Percentiles rank a stretch among this genome's conserved stretches.
These are phyloP conservation scores for Talaromyces sp. DNA, from an alignment of 2,329 filamentous ascomycete genomes.

Conservation along the genomic window DNA sequence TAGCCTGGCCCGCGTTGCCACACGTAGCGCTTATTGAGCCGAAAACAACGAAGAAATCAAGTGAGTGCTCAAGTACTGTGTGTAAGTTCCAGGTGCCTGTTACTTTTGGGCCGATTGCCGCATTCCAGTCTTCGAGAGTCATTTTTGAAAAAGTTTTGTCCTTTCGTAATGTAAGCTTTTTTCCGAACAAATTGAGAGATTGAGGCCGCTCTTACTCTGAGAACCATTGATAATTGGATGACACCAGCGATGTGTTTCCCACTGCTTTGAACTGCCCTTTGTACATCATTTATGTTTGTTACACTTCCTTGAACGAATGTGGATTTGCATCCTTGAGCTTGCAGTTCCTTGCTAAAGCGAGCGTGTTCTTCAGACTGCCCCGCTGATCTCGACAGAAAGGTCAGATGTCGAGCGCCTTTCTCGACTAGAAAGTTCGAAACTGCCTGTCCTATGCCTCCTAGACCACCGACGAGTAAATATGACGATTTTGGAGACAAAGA, in stretches of 20 bases:
- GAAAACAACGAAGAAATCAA: slow-evolving; percentile 37
- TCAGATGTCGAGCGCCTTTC: background rate
- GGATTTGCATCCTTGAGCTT: background rate
- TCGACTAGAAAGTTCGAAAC: background rate
- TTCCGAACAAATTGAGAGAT: background rate
- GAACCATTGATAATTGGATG: background rate
- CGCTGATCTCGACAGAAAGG: background rate
- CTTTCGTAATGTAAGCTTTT: background rate
- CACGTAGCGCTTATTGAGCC: slow-evolving; percentile 24
- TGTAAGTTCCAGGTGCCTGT: slow-evolving; percentile 24
- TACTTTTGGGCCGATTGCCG: slow-evolving; percentile 34
- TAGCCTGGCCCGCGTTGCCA: slow-evolving; percentile 35
- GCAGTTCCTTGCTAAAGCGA: background rate
- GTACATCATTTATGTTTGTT: background rate
- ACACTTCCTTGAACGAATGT: background rate
- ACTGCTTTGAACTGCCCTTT: background rate
- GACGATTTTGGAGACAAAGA: background rate
- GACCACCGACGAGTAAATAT: background rate
- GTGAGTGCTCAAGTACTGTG: slow-evolving; percentile 14
- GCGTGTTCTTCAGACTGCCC: background rate
- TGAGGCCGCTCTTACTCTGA: background rate
- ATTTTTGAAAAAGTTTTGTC: slow-evolving; percentile 25
- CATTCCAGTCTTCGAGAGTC: slow-evolving; percentile 22
- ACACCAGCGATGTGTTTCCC: background rate
- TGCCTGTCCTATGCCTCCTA: background rate